Evolutionary conservation across 345 rosid species (phyloP).

Genomic region (Ceriops decandra): DNA sequence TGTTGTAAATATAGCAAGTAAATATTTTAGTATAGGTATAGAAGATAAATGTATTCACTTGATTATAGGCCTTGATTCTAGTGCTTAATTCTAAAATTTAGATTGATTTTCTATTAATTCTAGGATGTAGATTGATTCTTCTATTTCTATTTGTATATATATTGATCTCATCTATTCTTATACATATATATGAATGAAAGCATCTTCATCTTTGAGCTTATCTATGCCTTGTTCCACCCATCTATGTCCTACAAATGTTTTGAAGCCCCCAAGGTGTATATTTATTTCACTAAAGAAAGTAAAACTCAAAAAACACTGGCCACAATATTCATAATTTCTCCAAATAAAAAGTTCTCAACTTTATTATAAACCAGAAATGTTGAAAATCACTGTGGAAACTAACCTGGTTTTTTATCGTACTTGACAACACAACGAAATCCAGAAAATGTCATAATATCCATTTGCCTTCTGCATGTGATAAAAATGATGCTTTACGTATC

Average conservation of each 20-base stretch:
- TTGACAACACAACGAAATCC: slow-evolving; percentile 10
- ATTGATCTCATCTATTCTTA: too few species aligned
- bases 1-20: too few species aligned
- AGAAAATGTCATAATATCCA: slow-evolving; percentile 12
- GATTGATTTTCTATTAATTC: too few species aligned
- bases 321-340: neutral
- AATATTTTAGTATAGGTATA: too few species aligned
- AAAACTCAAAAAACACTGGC: neutral
- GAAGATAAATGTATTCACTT: too few species aligned
- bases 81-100: too few species aligned
- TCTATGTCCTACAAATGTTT: neutral
- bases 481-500: slow-evolving; percentile 14
- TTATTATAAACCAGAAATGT: neutral
- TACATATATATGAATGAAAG: too few species aligned
- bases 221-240: too few species aligned
- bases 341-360: neutral
- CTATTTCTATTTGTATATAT: too few species aligned
- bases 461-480: slow-evolving; percentile 11
- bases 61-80: too few species aligned
- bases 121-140: too few species aligned
- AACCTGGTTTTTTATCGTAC: slow-evolving; percentile 29
- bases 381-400: slow-evolving; percentile 10
- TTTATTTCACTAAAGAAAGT: neutral
- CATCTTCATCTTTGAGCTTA: too few species aligned
- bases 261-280: neutral